Evolutionary conservation across 1,284 basidiomycete genomes (phyloP).

Genomic region (Porodaedalea pini): DNA sequence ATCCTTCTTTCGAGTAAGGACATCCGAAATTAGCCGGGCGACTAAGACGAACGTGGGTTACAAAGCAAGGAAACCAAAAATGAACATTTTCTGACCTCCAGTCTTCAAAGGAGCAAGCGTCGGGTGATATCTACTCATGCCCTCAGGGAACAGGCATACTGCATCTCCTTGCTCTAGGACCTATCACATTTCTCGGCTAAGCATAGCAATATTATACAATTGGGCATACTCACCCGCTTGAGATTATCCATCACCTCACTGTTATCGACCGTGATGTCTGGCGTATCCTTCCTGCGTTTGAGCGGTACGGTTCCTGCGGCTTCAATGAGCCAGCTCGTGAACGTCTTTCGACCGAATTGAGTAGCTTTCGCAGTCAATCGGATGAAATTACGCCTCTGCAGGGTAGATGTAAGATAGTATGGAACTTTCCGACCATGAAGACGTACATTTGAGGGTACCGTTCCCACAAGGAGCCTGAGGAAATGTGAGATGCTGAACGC

Average conservation of each 20-base stretch:
- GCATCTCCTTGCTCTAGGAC: constrained; percentile 76
- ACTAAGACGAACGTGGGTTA: constrained; percentile 39
- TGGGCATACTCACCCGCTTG: constrained; percentile 52
- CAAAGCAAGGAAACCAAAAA: constrained; percentile 3
- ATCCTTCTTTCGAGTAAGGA: constrained; percentile 65
- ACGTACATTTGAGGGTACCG: constrained; percentile 57
- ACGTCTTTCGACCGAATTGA: constrained; percentile 75
- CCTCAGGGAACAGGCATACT: constrained; percentile 80
- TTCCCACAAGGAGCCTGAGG: constrained; percentile 60
- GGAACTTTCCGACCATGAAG: constrained; percentile 25
- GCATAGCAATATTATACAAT: too few relatives aligned
- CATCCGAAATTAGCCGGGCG: constrained; percentile 75
- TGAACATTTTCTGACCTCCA: constrained; percentile 50
- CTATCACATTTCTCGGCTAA: constrained; percentile 32
- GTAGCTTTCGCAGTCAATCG: constrained; percentile 83
- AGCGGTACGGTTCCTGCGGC: constrained; percentile 81
- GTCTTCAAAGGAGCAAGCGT: constrained; percentile 81
- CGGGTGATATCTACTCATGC: constrained; percentile 78
- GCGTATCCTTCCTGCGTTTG: constrained; percentile 67
- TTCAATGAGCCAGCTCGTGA: constrained; percentile 87
- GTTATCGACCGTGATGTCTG: constrained; percentile 58
- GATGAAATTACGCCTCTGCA: constrained; percentile 68
- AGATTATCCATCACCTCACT: constrained; percentile 62
- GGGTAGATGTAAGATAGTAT: neutral
- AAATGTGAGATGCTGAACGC: constrained; percentile 2